Evolutionary conservation across 768 basidiomycete species (phyloP), one percentile per base, ranked within the genome.

Genomic region (Suillus subaureus): DNA sequence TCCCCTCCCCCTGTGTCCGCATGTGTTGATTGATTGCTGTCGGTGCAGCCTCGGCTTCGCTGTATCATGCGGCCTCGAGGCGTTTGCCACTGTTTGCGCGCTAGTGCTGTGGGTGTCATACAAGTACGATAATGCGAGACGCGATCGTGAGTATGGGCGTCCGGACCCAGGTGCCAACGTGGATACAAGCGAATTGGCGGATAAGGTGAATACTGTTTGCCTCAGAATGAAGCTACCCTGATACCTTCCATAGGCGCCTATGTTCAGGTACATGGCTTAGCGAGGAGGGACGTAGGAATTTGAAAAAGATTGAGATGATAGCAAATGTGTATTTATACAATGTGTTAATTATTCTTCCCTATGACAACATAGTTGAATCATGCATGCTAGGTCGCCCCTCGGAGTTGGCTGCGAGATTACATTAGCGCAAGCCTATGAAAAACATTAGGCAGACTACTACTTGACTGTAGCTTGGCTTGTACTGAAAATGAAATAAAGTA

Each of bases 181-280:
- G 3, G 84, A 92, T 70, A 91, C 88, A 4, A 78, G 79, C 39
- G 81, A 87, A 68, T 73, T 89, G n/a, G 90, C 90, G 0, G 90
- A 92, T 71, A 82, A 88, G 79, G 90, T 89, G 47, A 61, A 67
- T 39, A 23, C 55, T n/a, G 13, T 65, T 35, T 21, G 9, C 5
- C 43, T 57, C 60, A 2, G 23, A 13, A 18, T 33, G 33, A 8
- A 45, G 15, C 8, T 26, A 21, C 11, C 16, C 47, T 65, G 21
- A 66, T n/a, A 21, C 42, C 16, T 45, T 47, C 7, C 28, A 23
- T 21, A 66, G 66, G 66, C 66, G 4, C 66, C 66, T 37, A 66
- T 66, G 66, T 66, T 66, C 28, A 64, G 66, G 16, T 67, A 67
- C 43, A 67, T 67, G n/a, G 47, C 66, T 40, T 67, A 60, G 58